phyloP scores from a whole-genome alignment of 805 yeast genomes.

The Ogataea siamensis region DNA sequence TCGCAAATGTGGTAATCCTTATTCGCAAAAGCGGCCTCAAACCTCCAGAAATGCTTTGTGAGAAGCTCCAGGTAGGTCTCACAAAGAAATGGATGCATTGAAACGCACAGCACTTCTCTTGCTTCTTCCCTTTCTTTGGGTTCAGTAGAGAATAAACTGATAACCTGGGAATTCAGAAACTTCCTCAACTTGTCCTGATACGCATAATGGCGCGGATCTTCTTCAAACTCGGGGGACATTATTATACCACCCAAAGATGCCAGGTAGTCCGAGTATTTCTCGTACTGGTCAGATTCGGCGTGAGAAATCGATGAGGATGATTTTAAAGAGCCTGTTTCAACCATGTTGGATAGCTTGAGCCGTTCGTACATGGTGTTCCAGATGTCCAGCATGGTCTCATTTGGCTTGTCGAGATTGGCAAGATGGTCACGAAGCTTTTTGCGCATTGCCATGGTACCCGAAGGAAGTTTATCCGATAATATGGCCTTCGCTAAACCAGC shows the following conservation, averaged over 20 bases:
- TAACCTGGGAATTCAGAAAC: constrained; percentile 27
- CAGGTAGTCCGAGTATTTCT: constrained; percentile 67
- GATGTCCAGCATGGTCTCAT: constrained; percentile 38
- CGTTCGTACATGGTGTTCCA: constrained; percentile 47
- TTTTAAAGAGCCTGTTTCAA: constrained; percentile 9
- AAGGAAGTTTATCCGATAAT: constrained; percentile 55
- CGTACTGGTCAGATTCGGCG: constrained; percentile 15
- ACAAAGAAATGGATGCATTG: constrained; percentile 46
- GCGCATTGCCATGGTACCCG: constrained; percentile 73
- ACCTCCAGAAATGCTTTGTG: constrained; percentile 22
- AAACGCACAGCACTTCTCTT: constrained; percentile 58
- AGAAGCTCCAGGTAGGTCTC: constrained; percentile 26
- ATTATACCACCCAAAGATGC: constrained; percentile 71
- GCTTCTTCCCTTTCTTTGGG: constrained; percentile 58
- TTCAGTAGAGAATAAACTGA: constrained; percentile 26
- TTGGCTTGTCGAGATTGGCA: constrained; percentile 33
- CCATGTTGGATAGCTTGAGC: constrained; percentile 14
- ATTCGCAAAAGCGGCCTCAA: constrained; percentile 24
- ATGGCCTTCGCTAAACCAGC: constrained; percentile 42
- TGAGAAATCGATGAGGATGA: constrained; percentile 7
- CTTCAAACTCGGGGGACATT: constrained; percentile 33
- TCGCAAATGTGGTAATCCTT: constrained; percentile 31
- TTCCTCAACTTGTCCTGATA: constrained; percentile 28
- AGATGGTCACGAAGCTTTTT: constrained; percentile 54
- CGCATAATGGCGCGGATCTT: constrained; percentile 28